Conservation (phyloP, 805 yeast species). For the Crinitomyces ghanaensis region DNA sequence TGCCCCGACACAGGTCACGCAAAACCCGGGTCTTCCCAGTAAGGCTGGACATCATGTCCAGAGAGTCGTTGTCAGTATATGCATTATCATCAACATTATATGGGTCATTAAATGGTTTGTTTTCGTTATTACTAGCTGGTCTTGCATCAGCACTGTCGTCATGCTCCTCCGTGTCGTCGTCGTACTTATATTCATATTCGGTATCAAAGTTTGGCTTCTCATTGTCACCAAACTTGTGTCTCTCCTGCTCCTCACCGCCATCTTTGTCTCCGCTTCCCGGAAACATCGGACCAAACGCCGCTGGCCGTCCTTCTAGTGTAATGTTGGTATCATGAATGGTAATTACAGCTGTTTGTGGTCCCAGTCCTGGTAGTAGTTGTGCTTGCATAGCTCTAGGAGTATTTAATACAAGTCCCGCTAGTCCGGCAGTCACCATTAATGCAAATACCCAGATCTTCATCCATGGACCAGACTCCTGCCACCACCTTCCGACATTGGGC, state of each 20-base stretch:
- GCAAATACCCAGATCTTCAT: too few species aligned
- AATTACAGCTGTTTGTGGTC: slow-evolving; percentile 18
- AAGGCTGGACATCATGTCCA: slow-evolving; percentile 12
- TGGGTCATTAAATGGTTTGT: too few species aligned
- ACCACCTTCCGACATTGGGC: too few species aligned
- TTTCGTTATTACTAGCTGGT: too few species aligned
- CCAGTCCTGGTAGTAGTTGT: slow-evolving; percentile 13
- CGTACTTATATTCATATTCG: slow-evolving; percentile 4
- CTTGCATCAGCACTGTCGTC: not conserved
- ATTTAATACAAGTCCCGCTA: slow-evolving; percentile 4
- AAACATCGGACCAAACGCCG: slow-evolving; percentile 27
- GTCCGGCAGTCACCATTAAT: too few species aligned
- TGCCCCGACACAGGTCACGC: slow-evolving; percentile 17
- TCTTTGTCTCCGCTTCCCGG: slow-evolving; percentile 10
- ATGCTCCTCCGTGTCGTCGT: slow-evolving; percentile 4
- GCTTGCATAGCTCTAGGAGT: slow-evolving; percentile 2
- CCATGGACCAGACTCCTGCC: too few species aligned
- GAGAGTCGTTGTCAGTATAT: slow-evolving; percentile 8
- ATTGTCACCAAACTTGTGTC: slow-evolving; percentile 1
- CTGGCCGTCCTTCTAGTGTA: slow-evolving; percentile 27
- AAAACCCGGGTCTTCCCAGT: slow-evolving; percentile 18
- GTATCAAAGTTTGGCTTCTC: slow-evolving; percentile 6
- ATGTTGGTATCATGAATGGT: slow-evolving; percentile 21
- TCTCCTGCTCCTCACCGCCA: slow-evolving; percentile 5
- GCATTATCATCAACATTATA: too few species aligned